Evolutionary conservation across 2,329 filamentous ascomycete species (phyloP), one percentile per base, ranked within the genome.

Genomic region (Penicillium sp.): DNA sequence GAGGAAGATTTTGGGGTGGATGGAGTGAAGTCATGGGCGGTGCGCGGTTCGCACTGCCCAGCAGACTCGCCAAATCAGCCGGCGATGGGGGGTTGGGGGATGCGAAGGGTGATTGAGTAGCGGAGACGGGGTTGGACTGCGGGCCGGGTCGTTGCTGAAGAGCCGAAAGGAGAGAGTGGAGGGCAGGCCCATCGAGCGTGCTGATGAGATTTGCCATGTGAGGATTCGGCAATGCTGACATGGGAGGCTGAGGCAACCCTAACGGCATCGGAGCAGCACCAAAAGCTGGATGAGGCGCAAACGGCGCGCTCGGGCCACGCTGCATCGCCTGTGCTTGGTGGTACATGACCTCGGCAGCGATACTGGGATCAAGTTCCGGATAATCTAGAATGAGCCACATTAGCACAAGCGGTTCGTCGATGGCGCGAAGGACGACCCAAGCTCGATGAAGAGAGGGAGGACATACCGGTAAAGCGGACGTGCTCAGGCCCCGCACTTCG

Each of bases 301-400:
- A 69, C 47, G 61, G 67, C 55, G 55, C 66, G 58, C 64, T 59
- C 60, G 59, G 62, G 62, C 59, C 58, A 43, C 64, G 67, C 45
- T 66, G 66, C 53, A 67, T 52, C 5, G 65, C 58, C 34, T 67
- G 70, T 12, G 72, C 81, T 49, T 88, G 56, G 42, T 60, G 81
- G 37, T 85, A 67, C 48, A 95, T 86, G 12, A 97, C 80, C 58
- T 94, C 88, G 12, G 86, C 88, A 4, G 88, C 89, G 39, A 90
- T 83, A 5, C 74, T 69, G 0, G 90, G 86, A 33, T 94, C 86
- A 2, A 96, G 77, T 58, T 90, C 84, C 48, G 86, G 81, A 65
- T 97, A 97, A 65, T 94, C 86, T 81, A 27, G 9, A 28, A 13
- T 18, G 13, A 28, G 27, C 8, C 5, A 18, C 4, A 28, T 43